Conservation (phyloP, 768 basidiomycete species). For the Trametes gibbosa region DNA sequence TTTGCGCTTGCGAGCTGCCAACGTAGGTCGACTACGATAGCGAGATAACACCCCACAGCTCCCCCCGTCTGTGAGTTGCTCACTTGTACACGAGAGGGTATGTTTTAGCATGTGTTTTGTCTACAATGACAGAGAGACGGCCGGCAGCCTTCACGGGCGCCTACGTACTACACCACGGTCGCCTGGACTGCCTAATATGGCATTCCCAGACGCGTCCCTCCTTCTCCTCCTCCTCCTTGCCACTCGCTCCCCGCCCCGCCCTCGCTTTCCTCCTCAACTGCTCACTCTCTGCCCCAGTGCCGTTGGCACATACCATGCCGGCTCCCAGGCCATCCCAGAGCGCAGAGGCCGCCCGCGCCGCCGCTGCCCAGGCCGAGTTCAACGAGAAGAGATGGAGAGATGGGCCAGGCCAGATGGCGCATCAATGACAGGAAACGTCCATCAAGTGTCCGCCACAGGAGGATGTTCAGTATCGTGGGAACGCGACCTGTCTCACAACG, state of each 20-base stretch:
- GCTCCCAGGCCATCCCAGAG: conserved; percentile 37
- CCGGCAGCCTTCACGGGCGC: neutral
- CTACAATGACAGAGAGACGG: neutral
- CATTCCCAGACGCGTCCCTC: conserved; percentile 11
- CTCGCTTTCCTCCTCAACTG: conserved; percentile 10
- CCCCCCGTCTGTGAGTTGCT: too few species aligned
- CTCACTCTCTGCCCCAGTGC: neutral
- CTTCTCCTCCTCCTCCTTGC: neutral
- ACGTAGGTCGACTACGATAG: too few species aligned
- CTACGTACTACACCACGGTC: neutral
- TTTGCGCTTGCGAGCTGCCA: too few species aligned
- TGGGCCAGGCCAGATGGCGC: too few species aligned
- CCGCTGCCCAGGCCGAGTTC: conserved; percentile 92
- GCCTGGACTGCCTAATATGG: conserved; percentile 4
- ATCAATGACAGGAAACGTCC: too few species aligned
- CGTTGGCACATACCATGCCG: conserved; percentile 27
- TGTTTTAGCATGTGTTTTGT: neutral
- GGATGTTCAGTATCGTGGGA: too few species aligned
- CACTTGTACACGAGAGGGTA: too few species aligned
- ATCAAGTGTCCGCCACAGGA: too few species aligned
- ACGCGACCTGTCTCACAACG: too few species aligned
- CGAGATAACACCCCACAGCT: too few species aligned
- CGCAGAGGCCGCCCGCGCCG: conserved; percentile 74
- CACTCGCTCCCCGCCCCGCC: conserved; percentile 4
- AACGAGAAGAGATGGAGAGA: too few species aligned